Conservation (phyloP, 352 stramenopile genomes). For the Pseudoperonospora humuli region DNA sequence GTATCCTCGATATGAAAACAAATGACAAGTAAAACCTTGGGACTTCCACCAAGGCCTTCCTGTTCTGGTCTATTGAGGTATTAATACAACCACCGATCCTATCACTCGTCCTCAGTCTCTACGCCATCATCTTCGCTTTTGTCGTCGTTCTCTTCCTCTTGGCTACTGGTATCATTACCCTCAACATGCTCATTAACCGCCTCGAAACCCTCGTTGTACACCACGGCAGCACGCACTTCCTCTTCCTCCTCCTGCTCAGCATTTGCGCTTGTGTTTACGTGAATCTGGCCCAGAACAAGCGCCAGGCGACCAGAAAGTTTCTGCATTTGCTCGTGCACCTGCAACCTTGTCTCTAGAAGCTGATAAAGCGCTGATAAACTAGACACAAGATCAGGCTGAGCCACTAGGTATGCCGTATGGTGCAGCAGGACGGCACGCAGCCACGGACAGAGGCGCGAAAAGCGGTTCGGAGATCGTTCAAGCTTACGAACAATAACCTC, state of each 20-base stretch:
- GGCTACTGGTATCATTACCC: constrained; percentile 34
- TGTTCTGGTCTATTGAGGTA: constrained; percentile 49
- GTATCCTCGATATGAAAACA: constrained; percentile 12
- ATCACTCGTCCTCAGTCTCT: constrained; percentile 32
- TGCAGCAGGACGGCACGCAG: constrained; percentile 74
- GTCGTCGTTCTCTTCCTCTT: constrained; percentile 44
- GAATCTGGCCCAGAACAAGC: constrained; percentile 77
- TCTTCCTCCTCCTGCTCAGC: constrained; percentile 34
- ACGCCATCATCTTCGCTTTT: constrained; percentile 35
- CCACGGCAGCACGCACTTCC: constrained; percentile 41
- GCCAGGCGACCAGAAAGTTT: constrained; percentile 76
- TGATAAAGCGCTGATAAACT: constrained; percentile 80
- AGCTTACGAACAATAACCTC: constrained; percentile 79
- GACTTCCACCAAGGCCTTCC: constrained; percentile 16
- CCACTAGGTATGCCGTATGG: constrained; percentile 82
- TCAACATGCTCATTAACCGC: constrained; percentile 27
- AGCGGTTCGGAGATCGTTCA: constrained; percentile 72
- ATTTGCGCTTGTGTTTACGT: constrained; percentile 46
- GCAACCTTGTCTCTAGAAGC: constrained; percentile 71
- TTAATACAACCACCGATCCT: constrained; percentile 31
- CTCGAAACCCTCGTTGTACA: constrained; percentile 62
- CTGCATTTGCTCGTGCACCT: constrained; percentile 77
- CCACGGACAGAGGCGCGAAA: constrained; percentile 72
- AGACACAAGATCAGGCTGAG: constrained; percentile 74
- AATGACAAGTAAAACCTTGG: constrained; percentile 17